Percentiles rank a stretch among this genome's conserved stretches.
Conservation (phyloP, 2,329 filamentous ascomycete species). For the Aspergillus sp. region DNA sequence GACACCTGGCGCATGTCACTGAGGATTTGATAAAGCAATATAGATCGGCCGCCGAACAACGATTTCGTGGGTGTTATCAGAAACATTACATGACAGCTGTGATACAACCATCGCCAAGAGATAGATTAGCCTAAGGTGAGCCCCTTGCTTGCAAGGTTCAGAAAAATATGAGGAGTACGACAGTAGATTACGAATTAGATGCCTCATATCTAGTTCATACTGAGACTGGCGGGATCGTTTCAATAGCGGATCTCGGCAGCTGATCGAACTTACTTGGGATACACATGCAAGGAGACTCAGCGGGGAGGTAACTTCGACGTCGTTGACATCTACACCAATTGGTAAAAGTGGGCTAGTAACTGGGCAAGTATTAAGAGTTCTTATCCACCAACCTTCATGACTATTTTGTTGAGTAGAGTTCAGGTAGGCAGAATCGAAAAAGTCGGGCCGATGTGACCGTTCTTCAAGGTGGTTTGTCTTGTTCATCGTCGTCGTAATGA, state of each 20-base stretch:
- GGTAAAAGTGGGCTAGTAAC: neutral
- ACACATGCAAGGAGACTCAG: slow-evolving; percentile 18
- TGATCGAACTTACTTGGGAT: neutral
- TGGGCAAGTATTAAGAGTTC: neutral
- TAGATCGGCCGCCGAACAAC: neutral
- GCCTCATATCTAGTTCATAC: slow-evolving; percentile 7
- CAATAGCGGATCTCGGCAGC: neutral
- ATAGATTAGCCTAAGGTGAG: neutral
- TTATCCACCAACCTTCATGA: neutral
- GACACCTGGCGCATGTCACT: neutral
- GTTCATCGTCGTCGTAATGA: neutral
- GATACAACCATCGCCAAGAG: neutral
- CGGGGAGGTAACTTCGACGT: neutral
- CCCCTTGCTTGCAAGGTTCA: slow-evolving; percentile 11
- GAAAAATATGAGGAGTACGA: slow-evolving; percentile 8
- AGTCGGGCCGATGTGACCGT: neutral
- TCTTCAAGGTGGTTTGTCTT: neutral
- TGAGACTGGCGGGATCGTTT: neutral
- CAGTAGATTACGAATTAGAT: neutral
- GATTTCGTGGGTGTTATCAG: neutral
- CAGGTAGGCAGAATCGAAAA: neutral
- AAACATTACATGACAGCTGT: slow-evolving; percentile 1
- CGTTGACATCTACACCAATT: neutral
- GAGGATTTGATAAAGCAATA: neutral
- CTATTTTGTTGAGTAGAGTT: neutral